Percentiles rank a stretch among this genome's conserved stretches.
phyloP scores from a whole-genome alignment of 176 grass and related monocot genomes.

The Oryza meridionalis region DNA sequence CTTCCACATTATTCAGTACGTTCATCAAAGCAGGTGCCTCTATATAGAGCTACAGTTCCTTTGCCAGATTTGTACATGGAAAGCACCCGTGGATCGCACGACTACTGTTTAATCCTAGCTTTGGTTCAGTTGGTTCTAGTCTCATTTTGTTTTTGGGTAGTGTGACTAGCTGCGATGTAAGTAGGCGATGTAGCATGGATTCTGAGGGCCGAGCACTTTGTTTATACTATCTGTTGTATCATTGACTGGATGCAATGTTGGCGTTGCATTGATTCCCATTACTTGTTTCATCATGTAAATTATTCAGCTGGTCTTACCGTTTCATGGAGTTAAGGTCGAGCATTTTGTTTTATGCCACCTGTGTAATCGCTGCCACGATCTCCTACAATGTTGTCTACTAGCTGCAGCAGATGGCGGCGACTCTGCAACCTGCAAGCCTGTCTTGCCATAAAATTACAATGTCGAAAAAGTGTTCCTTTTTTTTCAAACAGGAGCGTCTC shows the following conservation, averaged over 20 bases:
- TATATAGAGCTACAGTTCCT: conserved; percentile 20
- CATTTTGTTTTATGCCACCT: not conserved
- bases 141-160: conserved; percentile 40
- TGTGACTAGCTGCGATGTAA: conserved; percentile 46
- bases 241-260: conserved; percentile 31
- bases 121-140: conserved; percentile 21
- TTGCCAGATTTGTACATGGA: conserved; percentile 53
- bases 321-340: not conserved
- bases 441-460: not conserved
- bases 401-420: not conserved
- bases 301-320: not conserved
- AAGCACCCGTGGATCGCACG: conserved; percentile 23
- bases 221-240: conserved; percentile 36
- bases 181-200: conserved; percentile 27
- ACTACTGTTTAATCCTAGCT: conserved; percentile 20
- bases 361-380: not conserved
- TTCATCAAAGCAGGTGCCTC: conserved; percentile 33
- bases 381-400: not conserved
- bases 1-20: not conserved
- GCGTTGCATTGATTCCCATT: conserved; percentile 9
- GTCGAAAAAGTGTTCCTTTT: not conserved
- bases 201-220: not conserved
- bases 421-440: not conserved
- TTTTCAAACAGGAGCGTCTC: no score
- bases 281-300: conserved; percentile 10